A percentile compares a stretch with the other conserved stretches of the same genome.
These are phyloP conservation scores for Trebouxiophyceae sp. DNA, from an alignment of 163 green algal species.

Conservation along the genomic window DNA sequence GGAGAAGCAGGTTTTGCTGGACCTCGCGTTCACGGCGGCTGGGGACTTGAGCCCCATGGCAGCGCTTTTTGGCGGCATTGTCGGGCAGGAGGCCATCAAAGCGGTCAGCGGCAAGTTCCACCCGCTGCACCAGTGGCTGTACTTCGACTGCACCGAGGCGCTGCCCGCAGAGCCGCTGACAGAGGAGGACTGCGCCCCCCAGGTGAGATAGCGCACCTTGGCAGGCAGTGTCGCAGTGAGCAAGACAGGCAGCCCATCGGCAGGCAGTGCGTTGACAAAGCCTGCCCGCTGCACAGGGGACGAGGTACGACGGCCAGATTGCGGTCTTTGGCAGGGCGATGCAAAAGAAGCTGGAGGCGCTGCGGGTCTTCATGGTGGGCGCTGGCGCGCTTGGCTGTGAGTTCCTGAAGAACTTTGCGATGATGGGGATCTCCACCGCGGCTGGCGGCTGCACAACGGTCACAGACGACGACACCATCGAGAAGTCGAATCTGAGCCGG, in stretches of 20 bases:
- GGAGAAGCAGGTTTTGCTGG: slow-evolving; percentile 47
- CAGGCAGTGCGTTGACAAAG: no score
- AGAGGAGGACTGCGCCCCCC: slow-evolving; percentile 57
- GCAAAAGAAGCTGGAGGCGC: slow-evolving; percentile 56
- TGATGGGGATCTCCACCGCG: slow-evolving; percentile 84
- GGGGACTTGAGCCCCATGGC: slow-evolving; percentile 89
- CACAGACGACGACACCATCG: slow-evolving; percentile 97
- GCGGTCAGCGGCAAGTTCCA: slow-evolving; percentile 94
- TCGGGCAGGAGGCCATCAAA: slow-evolving; percentile 93
- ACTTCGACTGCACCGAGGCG: slow-evolving; percentile 85
- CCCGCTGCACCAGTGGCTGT: slow-evolving; percentile 88
- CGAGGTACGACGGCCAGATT: slow-evolving; percentile 83
- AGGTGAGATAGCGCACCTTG: slow-evolving; percentile 23
- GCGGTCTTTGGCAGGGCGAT: slow-evolving; percentile 77
- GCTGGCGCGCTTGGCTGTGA: slow-evolving; percentile 96
- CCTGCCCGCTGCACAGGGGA: no score
- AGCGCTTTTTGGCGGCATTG: slow-evolving; percentile 93
- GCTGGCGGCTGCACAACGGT: slow-evolving; percentile 57
- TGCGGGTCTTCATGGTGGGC: slow-evolving; percentile 90
- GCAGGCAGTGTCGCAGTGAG: background rate
- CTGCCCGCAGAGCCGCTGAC: slow-evolving; percentile 65
- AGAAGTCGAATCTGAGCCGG: slow-evolving; percentile 93
- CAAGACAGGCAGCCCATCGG: background rate
- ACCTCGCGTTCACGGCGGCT: slow-evolving; percentile 52
- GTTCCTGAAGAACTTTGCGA: slow-evolving; percentile 97